Evolutionary conservation across 225 moss, liverwort and hornwort species (phyloP).

Genomic region (Marchantia paleacea): DNA sequence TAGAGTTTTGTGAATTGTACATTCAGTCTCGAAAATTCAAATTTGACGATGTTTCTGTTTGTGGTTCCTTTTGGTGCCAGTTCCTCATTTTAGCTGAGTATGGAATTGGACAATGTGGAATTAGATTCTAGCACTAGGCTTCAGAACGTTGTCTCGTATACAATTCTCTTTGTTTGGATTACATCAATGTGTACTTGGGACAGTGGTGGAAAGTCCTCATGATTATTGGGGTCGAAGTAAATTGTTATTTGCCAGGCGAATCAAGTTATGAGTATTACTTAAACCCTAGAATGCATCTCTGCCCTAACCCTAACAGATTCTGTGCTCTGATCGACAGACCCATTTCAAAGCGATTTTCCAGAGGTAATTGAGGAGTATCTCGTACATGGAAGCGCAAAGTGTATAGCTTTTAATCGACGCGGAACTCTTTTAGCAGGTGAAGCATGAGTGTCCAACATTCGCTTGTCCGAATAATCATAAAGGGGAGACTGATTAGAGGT

Average conservation of each 20-base stretch:
- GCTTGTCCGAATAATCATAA: background rate
- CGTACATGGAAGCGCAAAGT: constrained; percentile 92
- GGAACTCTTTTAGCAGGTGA: constrained; percentile 96
- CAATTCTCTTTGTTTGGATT: background rate
- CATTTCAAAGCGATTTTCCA: constrained; percentile 96
- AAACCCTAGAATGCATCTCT: background rate
- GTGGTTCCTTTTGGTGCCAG: background rate
- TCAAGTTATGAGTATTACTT: background rate
- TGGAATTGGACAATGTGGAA: background rate
- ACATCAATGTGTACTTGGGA: background rate
- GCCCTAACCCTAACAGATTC: background rate
- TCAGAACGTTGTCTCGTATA: background rate
- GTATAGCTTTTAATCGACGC: constrained; percentile 91
- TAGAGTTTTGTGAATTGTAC: background rate
- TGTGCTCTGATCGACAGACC: constrained; percentile 51
- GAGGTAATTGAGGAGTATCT: constrained; percentile 96
- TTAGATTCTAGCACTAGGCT: background rate
- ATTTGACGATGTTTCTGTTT: background rate
- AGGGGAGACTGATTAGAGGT: background rate
- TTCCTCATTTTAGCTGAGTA: background rate
- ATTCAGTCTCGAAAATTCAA: background rate
- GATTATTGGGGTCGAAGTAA: background rate
- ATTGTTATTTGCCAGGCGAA: no score
- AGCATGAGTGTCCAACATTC: background rate
- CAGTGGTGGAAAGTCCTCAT: background rate